Conservation (phyloP, 805 yeast genomes). For the Hanseniaspora lindneri region DNA sequence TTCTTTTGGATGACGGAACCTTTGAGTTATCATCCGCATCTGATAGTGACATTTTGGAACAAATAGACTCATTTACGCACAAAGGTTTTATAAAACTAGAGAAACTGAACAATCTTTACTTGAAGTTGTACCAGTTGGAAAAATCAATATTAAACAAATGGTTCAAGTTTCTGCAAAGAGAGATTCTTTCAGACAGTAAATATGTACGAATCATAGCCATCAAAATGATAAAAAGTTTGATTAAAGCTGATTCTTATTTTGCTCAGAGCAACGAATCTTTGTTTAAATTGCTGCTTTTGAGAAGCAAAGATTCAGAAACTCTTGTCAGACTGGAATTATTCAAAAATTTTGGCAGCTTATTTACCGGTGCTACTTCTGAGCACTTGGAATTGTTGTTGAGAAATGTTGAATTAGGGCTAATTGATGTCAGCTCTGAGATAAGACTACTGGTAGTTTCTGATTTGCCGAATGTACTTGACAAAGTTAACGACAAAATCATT, state of each 20-base stretch:
- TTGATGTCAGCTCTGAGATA: constrained; percentile 5
- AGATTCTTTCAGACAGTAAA: constrained; percentile 8
- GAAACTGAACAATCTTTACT: constrained; percentile 7
- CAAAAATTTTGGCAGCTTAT: neutral
- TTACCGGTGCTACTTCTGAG: neutral
- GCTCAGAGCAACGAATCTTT: neutral
- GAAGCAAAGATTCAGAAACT: constrained; percentile 13
- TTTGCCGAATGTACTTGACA: neutral
- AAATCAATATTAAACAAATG: constrained; percentile 4
- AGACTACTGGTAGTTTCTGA: neutral
- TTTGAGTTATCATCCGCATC: neutral
- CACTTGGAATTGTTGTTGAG: neutral
- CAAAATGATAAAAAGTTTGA: constrained; percentile 4
- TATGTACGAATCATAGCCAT: constrained; percentile 10
- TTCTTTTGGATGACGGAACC: constrained; percentile 11
- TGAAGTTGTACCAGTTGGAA: constrained; percentile 1
- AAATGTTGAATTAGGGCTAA: constrained; percentile 1
- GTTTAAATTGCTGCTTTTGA: constrained; percentile 2
- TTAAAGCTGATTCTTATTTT: neutral
- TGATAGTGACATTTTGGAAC: constrained; percentile 1
- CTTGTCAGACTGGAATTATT: constrained; percentile 11
- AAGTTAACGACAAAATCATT: neutral
- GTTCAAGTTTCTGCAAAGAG: constrained; percentile 1
- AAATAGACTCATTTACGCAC: constrained; percentile 7
- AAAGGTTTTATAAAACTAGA: constrained; percentile 8